Evolutionary conservation across 2,329 filamentous ascomycete species (phyloP), one percentile per base, ranked within the genome.

Genomic region (Pseudofabraea citricarpa): DNA sequence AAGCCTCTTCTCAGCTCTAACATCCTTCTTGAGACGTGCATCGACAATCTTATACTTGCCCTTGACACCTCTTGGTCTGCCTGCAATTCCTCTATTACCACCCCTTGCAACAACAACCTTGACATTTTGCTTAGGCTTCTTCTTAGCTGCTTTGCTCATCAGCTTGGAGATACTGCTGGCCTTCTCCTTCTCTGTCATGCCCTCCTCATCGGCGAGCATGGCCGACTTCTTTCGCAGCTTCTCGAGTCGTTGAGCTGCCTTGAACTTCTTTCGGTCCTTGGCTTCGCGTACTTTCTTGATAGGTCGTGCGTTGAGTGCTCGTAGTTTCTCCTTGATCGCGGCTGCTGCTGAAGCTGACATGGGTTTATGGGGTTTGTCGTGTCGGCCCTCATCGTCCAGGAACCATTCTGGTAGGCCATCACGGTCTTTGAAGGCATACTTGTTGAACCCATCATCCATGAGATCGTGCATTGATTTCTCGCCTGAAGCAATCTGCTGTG

Each of bases 221-320:
- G 94, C 90, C n/a, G 83, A 88, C 77, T 98, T 98, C 81, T 94
- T 95, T 71, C 90, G 88, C 51, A 98, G 72, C 71, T 95, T 96
- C 76, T 98, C 93, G 22, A 98, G 69, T 45, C 80, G 78, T 67
- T 94, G 87, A 1, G 89, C 91, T 7, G 90, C 83, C 77, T 94
- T 94, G 67, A 95, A 85, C 72, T 96, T 97, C 82, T 98, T 98
- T 47, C 93, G 79, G 26, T 90, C 91, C 69, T 94, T 90, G 19
- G 93, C 93, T 68, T 98, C 93, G 56, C 87, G 85, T 23, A 98
- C 93, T 74, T 98, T 98, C 77, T 98, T 98, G 79, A 97, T 97
- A 1, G 93, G 93, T 23, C 93, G 82, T 6, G 91, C 93, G 63
- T 98, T 97, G 56, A 95, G 79, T 1, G 93, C 90, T 23, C 91